Evolutionary conservation across 179 eudicot species (phyloP), one percentile per base, ranked within the genome.

Genomic region (Nepenthes alata): DNA sequence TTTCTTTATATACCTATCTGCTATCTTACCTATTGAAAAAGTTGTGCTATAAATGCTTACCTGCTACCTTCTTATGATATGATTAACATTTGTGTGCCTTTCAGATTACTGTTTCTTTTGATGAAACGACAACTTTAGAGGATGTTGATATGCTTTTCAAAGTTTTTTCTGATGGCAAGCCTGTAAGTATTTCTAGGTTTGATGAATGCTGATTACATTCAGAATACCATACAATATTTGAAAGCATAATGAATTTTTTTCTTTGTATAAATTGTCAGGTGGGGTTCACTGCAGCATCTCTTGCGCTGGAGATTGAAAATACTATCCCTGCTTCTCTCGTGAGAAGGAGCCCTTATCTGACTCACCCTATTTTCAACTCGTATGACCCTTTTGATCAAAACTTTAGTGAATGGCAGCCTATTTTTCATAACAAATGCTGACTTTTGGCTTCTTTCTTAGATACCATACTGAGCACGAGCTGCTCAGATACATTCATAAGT

Each of bases 381-480:
- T 91, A 86, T 25, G 86, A 25, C 37, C 58, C 72, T 73, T 66
- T 66, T 63, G 6, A 5, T 15, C 37, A 8, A 54, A 54, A 37
- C 9, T 61, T 61, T 2, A 53, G 35, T 39, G n/a, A 38, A 62
- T 13, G 25, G 2, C 25, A 11, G 6, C 58, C 37, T 52, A 37
- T 55, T 61, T 53, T 15, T 14, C 37, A 50, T 9, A 37, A 13
- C 13, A 66, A 35, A 41, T 50, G 62, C 39, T 78, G 38, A 72
- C 37, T 45, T 64, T 53, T 47, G 25, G 10, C 37, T 61, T 65
- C 45, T 16, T 49, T 59, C 45, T 58, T 41, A 91, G 98, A 64
- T 80, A 75, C 80, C 98, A 91, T 74, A 91, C 96, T 4, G 98
- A 91, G 81, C 98, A 91, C 63, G 98, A 91, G 85, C 82, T 91